Percentiles rank a stretch among this genome's conserved stretches.
Conservation (phyloP, 2,329 filamentous ascomycete genomes). For the Lecanicillium sp. region DNA sequence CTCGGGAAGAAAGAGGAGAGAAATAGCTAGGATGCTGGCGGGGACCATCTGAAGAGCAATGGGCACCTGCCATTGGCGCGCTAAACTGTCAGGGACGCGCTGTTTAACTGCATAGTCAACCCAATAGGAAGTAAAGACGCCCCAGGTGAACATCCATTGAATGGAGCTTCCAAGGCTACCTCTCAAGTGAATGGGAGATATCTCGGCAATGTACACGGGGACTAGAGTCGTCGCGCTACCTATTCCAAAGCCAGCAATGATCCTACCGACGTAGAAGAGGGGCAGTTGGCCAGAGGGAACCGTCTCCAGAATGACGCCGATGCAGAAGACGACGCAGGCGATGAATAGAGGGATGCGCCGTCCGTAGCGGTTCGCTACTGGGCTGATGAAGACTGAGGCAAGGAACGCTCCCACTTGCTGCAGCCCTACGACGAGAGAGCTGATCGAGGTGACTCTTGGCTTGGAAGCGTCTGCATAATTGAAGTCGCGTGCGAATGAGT, state of each 20-base stretch:
- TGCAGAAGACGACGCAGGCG: conserved; percentile 26
- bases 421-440: conserved; percentile 3
- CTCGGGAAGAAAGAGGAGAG: conserved; percentile 40
- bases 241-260: conserved; percentile 22
- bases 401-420: conserved; percentile 7
- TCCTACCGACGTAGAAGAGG: too few species aligned
- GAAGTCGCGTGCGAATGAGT: conserved; percentile 10
- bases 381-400: conserved; percentile 2
- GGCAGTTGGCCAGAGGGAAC: conserved; percentile 24
- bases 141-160: conserved; percentile 6
- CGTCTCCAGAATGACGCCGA: conserved; percentile 28
- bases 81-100: conserved; percentile 12
- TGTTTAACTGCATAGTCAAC: conserved; percentile 9
- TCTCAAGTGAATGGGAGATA: conserved; percentile 4
- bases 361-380: conserved; percentile 3
- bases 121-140: conserved; percentile 11
- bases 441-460: conserved; percentile 4
- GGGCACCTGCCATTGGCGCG: conserved; percentile 46
- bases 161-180: conserved; percentile 3
- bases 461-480: conserved; percentile 1
- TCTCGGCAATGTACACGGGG: conserved; percentile 14
- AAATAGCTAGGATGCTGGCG: conserved; percentile 36
- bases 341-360: conserved; percentile 9
- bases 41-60: conserved; percentile 43
- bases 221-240: conserved; percentile 26